Conservation (phyloP, 176 grass and related monocot species). For the Oryza longistaminata region DNA sequence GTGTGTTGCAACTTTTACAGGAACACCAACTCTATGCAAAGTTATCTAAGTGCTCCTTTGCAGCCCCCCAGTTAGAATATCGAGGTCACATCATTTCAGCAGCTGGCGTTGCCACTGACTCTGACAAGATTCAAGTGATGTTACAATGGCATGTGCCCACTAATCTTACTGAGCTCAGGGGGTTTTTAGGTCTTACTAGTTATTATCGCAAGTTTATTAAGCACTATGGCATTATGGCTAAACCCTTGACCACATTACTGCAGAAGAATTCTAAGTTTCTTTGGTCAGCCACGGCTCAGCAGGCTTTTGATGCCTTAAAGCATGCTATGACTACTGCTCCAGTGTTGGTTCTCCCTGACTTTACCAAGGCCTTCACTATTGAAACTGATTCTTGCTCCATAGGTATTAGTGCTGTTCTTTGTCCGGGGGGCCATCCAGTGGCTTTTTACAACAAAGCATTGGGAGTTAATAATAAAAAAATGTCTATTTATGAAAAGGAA, state of each 20-base stretch:
- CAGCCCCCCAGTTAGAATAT: neutral
- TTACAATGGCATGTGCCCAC: neutral
- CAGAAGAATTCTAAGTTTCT: too few relatives aligned
- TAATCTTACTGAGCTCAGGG: neutral
- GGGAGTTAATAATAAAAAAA: fast-evolving
- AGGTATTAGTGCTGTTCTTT: neutral
- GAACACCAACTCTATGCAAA: neutral
- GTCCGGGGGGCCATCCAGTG: neutral
- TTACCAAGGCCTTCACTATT: neutral
- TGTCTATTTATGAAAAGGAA: neutral
- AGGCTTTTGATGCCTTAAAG: too few relatives aligned
- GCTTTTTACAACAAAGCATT: neutral
- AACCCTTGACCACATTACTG: too few relatives aligned
- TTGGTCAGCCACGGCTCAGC: fast-evolving
- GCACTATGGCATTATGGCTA: too few relatives aligned
- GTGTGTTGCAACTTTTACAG: fast-evolving
- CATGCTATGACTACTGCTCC: too few relatives aligned
- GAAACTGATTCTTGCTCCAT: neutral
- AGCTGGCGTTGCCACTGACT: neutral
- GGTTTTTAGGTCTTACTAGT: neutral
- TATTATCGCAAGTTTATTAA: neutral
- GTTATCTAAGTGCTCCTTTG: neutral
- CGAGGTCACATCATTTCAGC: neutral
- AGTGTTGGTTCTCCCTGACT: too few relatives aligned
- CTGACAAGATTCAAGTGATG: neutral